Evolutionary conservation across 2,329 filamentous ascomycete species (phyloP), one percentile per base, ranked within the genome.

Genomic region (Coniochaeta ligniaria): DNA sequence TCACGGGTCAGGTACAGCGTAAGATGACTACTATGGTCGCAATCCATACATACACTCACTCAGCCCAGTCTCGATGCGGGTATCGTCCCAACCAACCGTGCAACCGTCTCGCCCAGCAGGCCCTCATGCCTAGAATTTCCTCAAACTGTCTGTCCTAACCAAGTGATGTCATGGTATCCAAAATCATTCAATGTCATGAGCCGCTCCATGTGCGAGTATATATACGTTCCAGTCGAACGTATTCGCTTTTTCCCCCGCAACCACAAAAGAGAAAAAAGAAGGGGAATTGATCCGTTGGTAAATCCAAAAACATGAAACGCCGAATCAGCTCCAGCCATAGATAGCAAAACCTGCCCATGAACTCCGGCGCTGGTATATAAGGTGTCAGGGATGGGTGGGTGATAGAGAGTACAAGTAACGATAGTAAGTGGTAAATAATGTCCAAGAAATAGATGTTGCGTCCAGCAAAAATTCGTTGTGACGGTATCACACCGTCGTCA

Each of bases 361-460:
- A 55, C 50, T 55, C 50, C 50, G 33, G 14, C 50, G 50, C 50
- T 35, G 50, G 50, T 55, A 55, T 55, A 35, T 55, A 55, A 22
- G 26, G 50, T 52, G 38, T n/a, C 2, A n/a, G 38, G 38, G 7
- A 9, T 5, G 6, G 38, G 17, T 55, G 50, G 7, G 50, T 22
- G 31, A 38, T 14, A 17, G 12, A 14, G 24, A 24, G 12, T 52
- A 28, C 11, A 28, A 4, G 16, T 52, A 52, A 52, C 24, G 24
- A 52, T 52, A n/a, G 47, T 52, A 52, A 52, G 31, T 26, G 47
- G 47, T 31, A 31, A 52, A 52, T 8, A 22, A 28, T 52, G 47
- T 52, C 47, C 12, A 52, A 28, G 47, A 52, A 52, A 26, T 24
- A 47, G 12, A 52, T 28, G 24, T 22, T 26, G 47, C 24, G 43